Percentiles rank a stretch among this genome's conserved stretches.
Evolutionary conservation across 169 alveolate species (phyloP).

Genomic region (Babesia bovis): DNA sequence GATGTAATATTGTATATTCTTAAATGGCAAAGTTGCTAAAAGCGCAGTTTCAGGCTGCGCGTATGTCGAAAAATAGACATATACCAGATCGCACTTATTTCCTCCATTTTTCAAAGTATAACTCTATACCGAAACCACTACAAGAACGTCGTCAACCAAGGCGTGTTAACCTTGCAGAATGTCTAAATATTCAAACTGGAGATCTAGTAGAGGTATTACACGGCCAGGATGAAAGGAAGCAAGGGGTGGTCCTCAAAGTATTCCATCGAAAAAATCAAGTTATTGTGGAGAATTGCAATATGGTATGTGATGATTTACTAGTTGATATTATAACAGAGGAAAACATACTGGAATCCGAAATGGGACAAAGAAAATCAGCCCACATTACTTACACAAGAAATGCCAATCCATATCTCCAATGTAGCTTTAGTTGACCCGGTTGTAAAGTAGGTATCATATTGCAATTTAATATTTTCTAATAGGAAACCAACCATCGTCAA

Average conservation of each 20-base stretch:
- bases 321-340: constrained; percentile 42
- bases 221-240: constrained; percentile 83
- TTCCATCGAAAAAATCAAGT: constrained; percentile 79
- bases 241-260: constrained; percentile 83
- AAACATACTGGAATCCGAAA: constrained; percentile 82
- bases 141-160: constrained; percentile 75
- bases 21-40: constrained; percentile 80
- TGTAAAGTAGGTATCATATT: constrained; percentile 51
- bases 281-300: constrained; percentile 86
- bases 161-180: constrained; percentile 74
- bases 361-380: constrained; percentile 64
- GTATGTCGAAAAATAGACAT: constrained; percentile 70
- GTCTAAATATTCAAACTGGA: constrained; percentile 80
- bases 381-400: constrained; percentile 80
- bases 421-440: constrained; percentile 89
- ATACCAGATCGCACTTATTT: constrained; percentile 71
- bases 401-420: constrained; percentile 89
- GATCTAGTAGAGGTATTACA: constrained; percentile 86
- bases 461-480: not conserved
- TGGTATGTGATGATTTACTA: constrained; percentile 52
- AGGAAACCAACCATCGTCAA: constrained; percentile 88
- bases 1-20: not conserved
- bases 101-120: constrained; percentile 76
- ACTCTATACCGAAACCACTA: constrained; percentile 79
- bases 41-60: constrained; percentile 77